Conservation (phyloP, 1,284 basidiomycete genomes). For the Malassezia sympodialis region DNA sequence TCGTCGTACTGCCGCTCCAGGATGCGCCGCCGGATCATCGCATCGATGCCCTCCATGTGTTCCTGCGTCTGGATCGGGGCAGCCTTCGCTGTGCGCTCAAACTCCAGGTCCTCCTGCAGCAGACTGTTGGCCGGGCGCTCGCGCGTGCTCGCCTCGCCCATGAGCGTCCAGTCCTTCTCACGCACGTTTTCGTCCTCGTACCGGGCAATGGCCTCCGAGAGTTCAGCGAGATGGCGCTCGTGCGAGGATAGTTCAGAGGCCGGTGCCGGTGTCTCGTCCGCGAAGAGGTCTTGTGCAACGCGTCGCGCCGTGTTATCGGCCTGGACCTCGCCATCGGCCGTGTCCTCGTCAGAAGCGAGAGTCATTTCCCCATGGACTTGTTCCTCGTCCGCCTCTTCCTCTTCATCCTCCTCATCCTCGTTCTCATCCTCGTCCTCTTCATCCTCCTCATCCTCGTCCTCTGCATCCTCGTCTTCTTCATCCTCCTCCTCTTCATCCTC, state of each 20-base stretch:
- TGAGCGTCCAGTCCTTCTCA: constrained; percentile 74
- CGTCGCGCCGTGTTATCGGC: constrained; percentile 50
- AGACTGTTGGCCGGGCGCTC: constrained; percentile 81
- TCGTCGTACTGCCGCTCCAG: constrained; percentile 79
- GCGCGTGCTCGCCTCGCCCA: constrained; percentile 76
- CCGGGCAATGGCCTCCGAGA: constrained; percentile 53
- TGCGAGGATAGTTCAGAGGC: constrained; percentile 51
- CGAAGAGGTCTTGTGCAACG: constrained; percentile 54
- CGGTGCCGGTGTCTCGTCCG: constrained; percentile 52
- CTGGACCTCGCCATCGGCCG: constrained; percentile 14
- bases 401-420: constrained; percentile 39
- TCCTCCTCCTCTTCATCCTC: constrained; percentile 27
- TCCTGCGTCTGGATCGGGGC: constrained; percentile 86
- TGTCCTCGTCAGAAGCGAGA: constrained; percentile 18
- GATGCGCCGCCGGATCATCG: constrained; percentile 81
- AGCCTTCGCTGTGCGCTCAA: constrained; percentile 74
- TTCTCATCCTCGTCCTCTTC: constrained; percentile 23
- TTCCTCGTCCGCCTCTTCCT: constrained; percentile 24
- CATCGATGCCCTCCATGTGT: constrained; percentile 70
- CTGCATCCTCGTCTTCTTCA: constrained; percentile 19
- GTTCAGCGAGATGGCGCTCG: constrained; percentile 52
- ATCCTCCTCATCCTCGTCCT: constrained; percentile 31
- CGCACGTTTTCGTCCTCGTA: constrained; percentile 55
- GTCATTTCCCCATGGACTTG: neutral
- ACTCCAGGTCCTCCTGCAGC: constrained; percentile 87